Conservation (phyloP, 2,329 filamentous ascomycete genomes). For the Claviceps paspali region DNA sequence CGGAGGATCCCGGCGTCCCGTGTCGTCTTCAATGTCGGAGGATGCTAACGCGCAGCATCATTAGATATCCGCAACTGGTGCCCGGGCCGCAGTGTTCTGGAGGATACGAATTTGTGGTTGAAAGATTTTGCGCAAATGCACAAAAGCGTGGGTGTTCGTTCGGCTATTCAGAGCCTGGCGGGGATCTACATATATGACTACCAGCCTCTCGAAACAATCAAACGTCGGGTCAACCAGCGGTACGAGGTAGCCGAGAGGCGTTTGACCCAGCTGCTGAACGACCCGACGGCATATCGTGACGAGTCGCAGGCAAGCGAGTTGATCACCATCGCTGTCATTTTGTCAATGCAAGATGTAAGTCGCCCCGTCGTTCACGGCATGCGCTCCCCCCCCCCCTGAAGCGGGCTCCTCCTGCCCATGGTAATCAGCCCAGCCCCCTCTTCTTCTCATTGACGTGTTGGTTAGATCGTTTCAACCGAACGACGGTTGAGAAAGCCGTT, state of each 20-base stretch:
- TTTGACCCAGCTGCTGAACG: conserved; percentile 15
- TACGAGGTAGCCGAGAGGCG: conserved; percentile 17
- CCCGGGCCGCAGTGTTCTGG: conserved; percentile 22
- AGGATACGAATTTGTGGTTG: conserved; percentile 24
- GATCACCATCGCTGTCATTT: conserved; percentile 21
- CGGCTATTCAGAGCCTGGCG: conserved; percentile 25
- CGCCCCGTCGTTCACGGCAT: no score
- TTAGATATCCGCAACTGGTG: conserved; percentile 25
- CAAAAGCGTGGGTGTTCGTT: conserved; percentile 17
- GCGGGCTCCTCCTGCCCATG: no score
- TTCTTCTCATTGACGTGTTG: not conserved
- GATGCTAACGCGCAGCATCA: conserved; percentile 1
- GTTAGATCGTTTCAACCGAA: conserved; percentile 22
- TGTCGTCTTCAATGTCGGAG: no score
- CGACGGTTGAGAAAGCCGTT: conserved; percentile 18
- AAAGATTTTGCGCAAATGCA: conserved; percentile 25
- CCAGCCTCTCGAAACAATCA: conserved; percentile 16
- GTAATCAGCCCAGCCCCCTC: no score
- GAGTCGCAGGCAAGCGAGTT: conserved; percentile 16
- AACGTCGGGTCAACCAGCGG: conserved; percentile 17
- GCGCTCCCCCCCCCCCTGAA: no score
- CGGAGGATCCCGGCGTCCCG: no score
- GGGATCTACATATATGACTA: conserved; percentile 28
- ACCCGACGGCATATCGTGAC: conserved; percentile 10
- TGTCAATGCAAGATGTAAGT: conserved; percentile 26